A percentile compares a stretch with the other conserved stretches of the same genome.
Conservation (phyloP, 2,329 filamentous ascomycete species). For the Colletotrichum shisoi region DNA sequence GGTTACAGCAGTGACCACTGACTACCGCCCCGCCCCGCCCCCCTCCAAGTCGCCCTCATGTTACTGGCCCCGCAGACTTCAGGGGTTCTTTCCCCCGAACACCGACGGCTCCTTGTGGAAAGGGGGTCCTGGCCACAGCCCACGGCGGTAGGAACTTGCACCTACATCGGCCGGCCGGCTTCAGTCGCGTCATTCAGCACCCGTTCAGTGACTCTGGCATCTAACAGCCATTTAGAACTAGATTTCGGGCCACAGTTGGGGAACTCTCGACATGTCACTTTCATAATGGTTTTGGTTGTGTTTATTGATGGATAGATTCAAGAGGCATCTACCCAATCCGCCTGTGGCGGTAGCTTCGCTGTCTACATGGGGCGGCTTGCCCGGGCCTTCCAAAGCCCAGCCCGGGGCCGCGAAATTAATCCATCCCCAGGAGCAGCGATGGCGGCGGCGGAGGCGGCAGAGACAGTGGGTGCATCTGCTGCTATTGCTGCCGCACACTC, state of each 20-base stretch:
- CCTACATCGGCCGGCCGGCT: background rate
- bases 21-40: background rate
- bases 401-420: slow-evolving; percentile 42
- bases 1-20: slow-evolving; percentile 24
- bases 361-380: slow-evolving; percentile 47
- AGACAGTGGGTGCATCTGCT: too few relatives aligned
- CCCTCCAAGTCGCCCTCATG: slow-evolving; percentile 7
- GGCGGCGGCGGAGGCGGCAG: background rate
- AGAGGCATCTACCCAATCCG: slow-evolving; percentile 57
- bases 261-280: background rate
- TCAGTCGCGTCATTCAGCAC: background rate
- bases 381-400: slow-evolving; percentile 45
- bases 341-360: slow-evolving; percentile 40
- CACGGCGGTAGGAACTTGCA: background rate
- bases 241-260: background rate
- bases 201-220: background rate
- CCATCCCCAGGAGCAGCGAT: slow-evolving; percentile 30
- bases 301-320: slow-evolving; percentile 59
- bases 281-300: background rate
- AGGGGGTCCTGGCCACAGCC: background rate
- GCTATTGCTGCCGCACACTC: background rate
- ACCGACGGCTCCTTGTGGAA: slow-evolving; percentile 10
- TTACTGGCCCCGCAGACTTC: slow-evolving; percentile 27
- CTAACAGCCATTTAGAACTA: background rate
- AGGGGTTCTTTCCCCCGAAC: slow-evolving; percentile 36